Percentiles rank a stretch among this genome's conserved stretches.
These are phyloP conservation scores for Pichia manshurica DNA, from an alignment of 805 yeast species.

Conservation along the genomic window DNA sequence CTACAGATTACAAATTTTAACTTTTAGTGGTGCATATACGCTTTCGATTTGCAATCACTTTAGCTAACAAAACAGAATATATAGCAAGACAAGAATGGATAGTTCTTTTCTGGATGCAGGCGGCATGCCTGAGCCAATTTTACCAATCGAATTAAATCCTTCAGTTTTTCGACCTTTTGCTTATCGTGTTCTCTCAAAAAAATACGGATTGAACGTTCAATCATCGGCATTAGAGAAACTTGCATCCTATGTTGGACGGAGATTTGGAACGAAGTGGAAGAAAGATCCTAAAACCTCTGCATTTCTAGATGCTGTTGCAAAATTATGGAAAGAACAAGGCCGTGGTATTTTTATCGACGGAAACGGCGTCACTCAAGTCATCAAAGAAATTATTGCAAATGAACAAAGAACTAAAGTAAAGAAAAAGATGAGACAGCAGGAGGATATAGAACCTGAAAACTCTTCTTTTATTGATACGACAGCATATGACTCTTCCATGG, in stretches of 20 bases:
- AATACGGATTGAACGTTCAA: conserved; percentile 85
- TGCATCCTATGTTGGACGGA: conserved; percentile 68
- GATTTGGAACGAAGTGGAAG: conserved; percentile 85
- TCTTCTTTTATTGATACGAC: conserved; percentile 3
- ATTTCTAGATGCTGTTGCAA: conserved; percentile 72
- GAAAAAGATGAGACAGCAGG: background rate
- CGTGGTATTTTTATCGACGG: conserved; percentile 83
- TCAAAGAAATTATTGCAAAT: conserved; percentile 42
- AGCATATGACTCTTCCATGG: conserved; percentile 7
- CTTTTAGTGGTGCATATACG: no score
- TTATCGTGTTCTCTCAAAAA: conserved; percentile 82
- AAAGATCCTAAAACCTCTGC: conserved; percentile 49
- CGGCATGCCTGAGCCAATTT: conserved; percentile 32
- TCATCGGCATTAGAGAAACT: conserved; percentile 72
- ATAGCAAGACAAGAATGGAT: conserved; percentile 7
- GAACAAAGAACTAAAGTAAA: conserved; percentile 11
- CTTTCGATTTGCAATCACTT: no score
- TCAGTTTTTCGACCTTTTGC: conserved; percentile 87
- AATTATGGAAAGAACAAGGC: conserved; percentile 83
- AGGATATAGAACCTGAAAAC: background rate
- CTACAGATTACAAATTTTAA: no score
- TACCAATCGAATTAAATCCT: conserved; percentile 76
- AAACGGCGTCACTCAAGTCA: conserved; percentile 54
- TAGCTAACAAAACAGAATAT: no score
- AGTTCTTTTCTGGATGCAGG: conserved; percentile 14